Evolutionary conservation across 2,329 filamentous ascomycete species (phyloP), one percentile per base, ranked within the genome.

Genomic region (Elsinoe perseae): DNA sequence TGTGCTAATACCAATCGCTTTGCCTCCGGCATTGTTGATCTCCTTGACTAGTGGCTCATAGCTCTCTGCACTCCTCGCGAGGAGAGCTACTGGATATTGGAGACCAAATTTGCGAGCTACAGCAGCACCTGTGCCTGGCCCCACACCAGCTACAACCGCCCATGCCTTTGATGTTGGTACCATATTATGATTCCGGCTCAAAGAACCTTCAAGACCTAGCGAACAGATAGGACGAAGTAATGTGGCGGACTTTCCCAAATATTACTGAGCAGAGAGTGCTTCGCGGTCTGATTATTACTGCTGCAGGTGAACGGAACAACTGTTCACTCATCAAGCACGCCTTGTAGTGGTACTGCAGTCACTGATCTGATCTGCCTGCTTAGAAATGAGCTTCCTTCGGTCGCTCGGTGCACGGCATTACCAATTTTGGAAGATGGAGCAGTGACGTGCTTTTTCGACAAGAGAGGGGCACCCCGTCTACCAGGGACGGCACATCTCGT

Each of bases 41-140:
- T 89, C 85, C 2, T 78, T 67, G 5, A 87, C 83, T 2, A 89
- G 76, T n/a, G 76, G 72, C 56, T 81, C 75, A 70, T 83, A 89
- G 68, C 78, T 87, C 40, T 81, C 77, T 0, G 83, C 77, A 14
- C 75, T 82, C 50, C 87, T 84, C 10, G 87, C 82, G n/a, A 92
- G 79, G 1, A 92, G 75, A 1, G 87, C 84, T 1, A 92, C 84
- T 0, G 86, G 81, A 65, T 92, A 93, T 7, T 78, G 65, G 59
- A 82, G 66, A 28, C 79, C 79, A 63, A 85, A 85, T 57, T 75
- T 78, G 56, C 80, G 75, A 28, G 82, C 81, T 12, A 85, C 76
- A 1, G 79, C 75, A 12, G 81, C 80, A 23, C 82, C 82, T n/a
- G 78, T 89, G 58, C 87, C 86, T 4, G 84, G 74, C n/a, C 87